Conservation (phyloP, 441 rosid species). For the Populus hybrid region DNA sequence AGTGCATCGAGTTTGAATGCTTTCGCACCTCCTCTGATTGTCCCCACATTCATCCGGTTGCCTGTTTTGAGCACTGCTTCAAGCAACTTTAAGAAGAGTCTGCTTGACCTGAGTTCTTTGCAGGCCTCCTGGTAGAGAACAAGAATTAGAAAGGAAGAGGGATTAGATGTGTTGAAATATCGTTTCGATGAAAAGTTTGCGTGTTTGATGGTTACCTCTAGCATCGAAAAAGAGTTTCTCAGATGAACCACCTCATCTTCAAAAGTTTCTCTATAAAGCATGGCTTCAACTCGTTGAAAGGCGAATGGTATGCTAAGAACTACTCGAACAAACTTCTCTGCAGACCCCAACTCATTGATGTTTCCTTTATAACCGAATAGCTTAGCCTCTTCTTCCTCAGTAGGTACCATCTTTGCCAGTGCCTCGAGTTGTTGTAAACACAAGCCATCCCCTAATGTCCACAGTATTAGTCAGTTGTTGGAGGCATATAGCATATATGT, state of each 20-base stretch:
- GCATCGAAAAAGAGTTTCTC: slow-evolving; percentile 83
- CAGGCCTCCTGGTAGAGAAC: slow-evolving; percentile 73
- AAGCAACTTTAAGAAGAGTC: slow-evolving; percentile 78
- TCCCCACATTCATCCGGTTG: slow-evolving; percentile 95
- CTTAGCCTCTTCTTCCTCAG: slow-evolving; percentile 84
- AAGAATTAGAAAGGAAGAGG: not conserved
- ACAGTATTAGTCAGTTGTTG: not conserved
- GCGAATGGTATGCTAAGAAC: slow-evolving; percentile 66
- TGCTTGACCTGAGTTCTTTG: slow-evolving; percentile 90
- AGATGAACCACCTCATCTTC: slow-evolving; percentile 89
- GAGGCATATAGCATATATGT: not conserved
- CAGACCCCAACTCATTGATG: slow-evolving; percentile 73
- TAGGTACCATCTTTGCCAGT: slow-evolving; percentile 81
- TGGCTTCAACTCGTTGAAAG: slow-evolving; percentile 68
- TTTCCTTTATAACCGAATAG: slow-evolving; percentile 65
- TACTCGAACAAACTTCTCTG: slow-evolving; percentile 67
- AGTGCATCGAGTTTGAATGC: slow-evolving; percentile 94
- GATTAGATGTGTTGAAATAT: not conserved
- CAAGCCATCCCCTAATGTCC: slow-evolving; percentile 64
- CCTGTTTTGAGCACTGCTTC: slow-evolving; percentile 97
- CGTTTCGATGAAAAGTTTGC: not conserved
- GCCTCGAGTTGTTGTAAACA: slow-evolving; percentile 83
- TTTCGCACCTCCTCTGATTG: slow-evolving; percentile 88
- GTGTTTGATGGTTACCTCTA: slow-evolving; percentile 53
- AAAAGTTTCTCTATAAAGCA: slow-evolving; percentile 88